Evolutionary conservation across 208 protist species (phyloP), one percentile per base, ranked within the genome.

Genomic region (Acanthamoeba triangularis): DNA sequence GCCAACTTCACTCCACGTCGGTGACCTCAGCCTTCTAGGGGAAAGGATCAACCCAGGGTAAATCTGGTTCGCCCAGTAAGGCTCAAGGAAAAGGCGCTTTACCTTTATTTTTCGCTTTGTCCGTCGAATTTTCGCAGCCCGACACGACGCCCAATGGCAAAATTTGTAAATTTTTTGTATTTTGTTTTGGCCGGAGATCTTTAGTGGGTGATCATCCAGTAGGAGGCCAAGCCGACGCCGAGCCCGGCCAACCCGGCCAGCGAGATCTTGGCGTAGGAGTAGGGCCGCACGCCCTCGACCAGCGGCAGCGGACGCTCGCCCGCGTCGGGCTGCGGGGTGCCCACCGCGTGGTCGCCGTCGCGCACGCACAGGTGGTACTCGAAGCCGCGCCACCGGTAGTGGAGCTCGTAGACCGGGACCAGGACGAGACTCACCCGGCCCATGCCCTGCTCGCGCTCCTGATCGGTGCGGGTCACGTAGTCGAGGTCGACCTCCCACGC

Each of bases 361-460:
- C 44, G 49, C 49, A 88, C 80, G 54, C 80, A 88, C 41, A 88
- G 41, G 80, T 88, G 80, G 80, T 88, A 88, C 28, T 88, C 80
- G 80, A 44, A 88, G 80, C 80, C 80, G 28, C 41, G 44, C 37
- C 41, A 88, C 18, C 54, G 44, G 80, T 88, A 88, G 41, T 88
- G 80, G 13, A 88, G 80, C 54, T 88, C n/a, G 54, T 88, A 88
- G 80, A 37, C 44, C 25, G 80, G 80, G 41, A 88, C 80, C 13
- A 88, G 54, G 28, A 88, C 80, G 41, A 88, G 80, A 10, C 80
- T 47, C 80, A 63, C 49, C 44, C 20, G 6, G 80, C 80, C 80
- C 54, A 65, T 88, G 80, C 80, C 80, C 54, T 88, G 49, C 23
- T 88, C 80, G 2, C 54, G 80, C 80, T 88, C 80, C 80, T 65